Evolutionary conservation across 768 basidiomycete species (phyloP).

Genomic region (Tylopilus sp.): DNA sequence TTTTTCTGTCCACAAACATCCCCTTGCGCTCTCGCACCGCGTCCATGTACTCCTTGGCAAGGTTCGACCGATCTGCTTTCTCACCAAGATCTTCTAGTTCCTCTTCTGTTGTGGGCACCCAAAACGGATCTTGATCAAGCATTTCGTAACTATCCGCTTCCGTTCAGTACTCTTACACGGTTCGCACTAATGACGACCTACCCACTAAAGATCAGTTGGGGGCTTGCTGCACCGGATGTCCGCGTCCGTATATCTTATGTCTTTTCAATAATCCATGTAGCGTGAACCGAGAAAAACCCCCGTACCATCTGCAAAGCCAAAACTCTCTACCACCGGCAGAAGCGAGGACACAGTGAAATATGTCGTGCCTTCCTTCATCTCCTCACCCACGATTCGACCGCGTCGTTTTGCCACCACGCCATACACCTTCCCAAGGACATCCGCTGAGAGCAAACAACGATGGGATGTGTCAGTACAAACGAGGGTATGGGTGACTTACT

Average conservation of each 20-base stretch:
- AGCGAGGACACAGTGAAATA: constrained; percentile 92
- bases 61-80: constrained; percentile 88
- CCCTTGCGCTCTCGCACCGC: constrained; percentile 88
- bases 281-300: background rate
- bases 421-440: constrained; percentile 96
- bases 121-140: constrained; percentile 92
- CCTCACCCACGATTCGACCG: constrained; percentile 91
- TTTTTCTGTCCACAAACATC: constrained; percentile 92
- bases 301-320: constrained; percentile 95
- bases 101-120: constrained; percentile 96
- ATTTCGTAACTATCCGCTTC: constrained; percentile 71
- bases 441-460: constrained; percentile 49
- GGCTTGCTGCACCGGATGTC: constrained; percentile 95
- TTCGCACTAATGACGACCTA: constrained; percentile 34
- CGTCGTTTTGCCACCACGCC: constrained; percentile 89
- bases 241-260: constrained; percentile 85
- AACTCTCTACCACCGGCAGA: constrained; percentile 94
- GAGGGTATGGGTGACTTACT: constrained; percentile 50
- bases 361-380: constrained; percentile 96
- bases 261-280: constrained; percentile 6
- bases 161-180: constrained; percentile 13
- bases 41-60: constrained; percentile 95
- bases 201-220: constrained; percentile 96
- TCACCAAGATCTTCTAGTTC: constrained; percentile 96
- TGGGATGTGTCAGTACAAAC: constrained; percentile 8